Evolutionary conservation across 257 asterid genomes (phyloP).

Genomic region (Petunia axillaris): DNA sequence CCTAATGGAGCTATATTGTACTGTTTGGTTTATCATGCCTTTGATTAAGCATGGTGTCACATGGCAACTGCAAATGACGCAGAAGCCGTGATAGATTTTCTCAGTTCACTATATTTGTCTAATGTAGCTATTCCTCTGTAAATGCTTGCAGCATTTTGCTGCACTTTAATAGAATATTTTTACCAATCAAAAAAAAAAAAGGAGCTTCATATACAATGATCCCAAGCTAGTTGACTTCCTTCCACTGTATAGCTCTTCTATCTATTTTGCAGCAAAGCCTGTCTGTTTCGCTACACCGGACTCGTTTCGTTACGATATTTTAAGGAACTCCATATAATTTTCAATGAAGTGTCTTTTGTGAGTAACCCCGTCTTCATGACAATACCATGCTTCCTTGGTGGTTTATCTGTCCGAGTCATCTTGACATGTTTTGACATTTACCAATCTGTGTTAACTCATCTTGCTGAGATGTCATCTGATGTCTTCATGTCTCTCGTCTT

Average conservation of each 20-base stretch:
- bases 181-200: too few relatives aligned
- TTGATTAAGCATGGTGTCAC: not conserved
- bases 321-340: not conserved
- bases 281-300: not conserved
- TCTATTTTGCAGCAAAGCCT: not conserved
- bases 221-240: constrained; percentile 6
- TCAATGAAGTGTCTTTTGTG: not conserved
- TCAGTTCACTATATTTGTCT: too few relatives aligned
- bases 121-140: too few relatives aligned
- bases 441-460: not conserved
- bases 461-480: not conserved
- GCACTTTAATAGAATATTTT: too few relatives aligned
- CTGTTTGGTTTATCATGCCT: constrained; percentile 15
- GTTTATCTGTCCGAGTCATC: not conserved
- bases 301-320: not conserved
- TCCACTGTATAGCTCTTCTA: not conserved
- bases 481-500: not conserved
- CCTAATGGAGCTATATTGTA: not conserved
- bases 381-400: not conserved
- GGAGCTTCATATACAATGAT: not conserved
- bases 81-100: too few relatives aligned
- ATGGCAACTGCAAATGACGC: too few relatives aligned
- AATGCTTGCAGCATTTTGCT: too few relatives aligned
- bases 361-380: not conserved
- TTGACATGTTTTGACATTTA: not conserved